Base-by-base conservation (phyloP, 2,329 filamentous ascomycete species). In the Monilinia polystroma region DNA sequence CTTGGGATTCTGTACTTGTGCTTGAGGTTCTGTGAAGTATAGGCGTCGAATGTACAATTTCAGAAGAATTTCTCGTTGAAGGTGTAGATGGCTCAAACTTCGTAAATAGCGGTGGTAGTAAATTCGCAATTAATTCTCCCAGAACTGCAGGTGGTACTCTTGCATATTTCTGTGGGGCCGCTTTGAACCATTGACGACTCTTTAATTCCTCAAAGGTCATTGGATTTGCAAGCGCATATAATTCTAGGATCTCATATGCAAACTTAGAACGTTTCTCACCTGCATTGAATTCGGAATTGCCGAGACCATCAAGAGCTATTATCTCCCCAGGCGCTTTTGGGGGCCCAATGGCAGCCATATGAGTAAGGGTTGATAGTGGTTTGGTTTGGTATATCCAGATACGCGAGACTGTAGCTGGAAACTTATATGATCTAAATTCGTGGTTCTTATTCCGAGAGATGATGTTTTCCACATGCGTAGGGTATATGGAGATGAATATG, bases 141-240 rank as follows among this genome's bases (percentile, higher is more conserved):
- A 86, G 80, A 1, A 86, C 80, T 2, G 83, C 84, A 1, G 85
- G 86, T 1, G 83, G 83, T 0, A 89, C 75, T 70, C 83, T 86
- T 3, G 77, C 76, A 68, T 83, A 87, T 60, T 81, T 82, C 35
- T 79, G 77, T n/a, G 86, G 81, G 2, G 80, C 76, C 1, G 78
- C 77, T 6, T 80, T 77, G 0, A 87, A 73, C 83, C 85, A 87
- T 0, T 84, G 85, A 51, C 84, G 82, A 53, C 79, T 77, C 55
- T 80, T 81, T 79, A 89, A 84, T 63, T 82, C 78, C 0, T 79
- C 76, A 1, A 85, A 77, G 0, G 81, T 77, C 1, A 87, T 78
- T 0, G 86, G 83, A 73, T 89, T 83, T 71, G 88, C 87, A 35
- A 90, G 80, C 75, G 86, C 81, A 72, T 88, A 90, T 0, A 90